Percentiles rank a stretch among this genome's conserved stretches.
These are phyloP conservation scores for Beta lomatogona DNA, from an alignment of 179 eudicot genomes.

Conservation along the genomic window DNA sequence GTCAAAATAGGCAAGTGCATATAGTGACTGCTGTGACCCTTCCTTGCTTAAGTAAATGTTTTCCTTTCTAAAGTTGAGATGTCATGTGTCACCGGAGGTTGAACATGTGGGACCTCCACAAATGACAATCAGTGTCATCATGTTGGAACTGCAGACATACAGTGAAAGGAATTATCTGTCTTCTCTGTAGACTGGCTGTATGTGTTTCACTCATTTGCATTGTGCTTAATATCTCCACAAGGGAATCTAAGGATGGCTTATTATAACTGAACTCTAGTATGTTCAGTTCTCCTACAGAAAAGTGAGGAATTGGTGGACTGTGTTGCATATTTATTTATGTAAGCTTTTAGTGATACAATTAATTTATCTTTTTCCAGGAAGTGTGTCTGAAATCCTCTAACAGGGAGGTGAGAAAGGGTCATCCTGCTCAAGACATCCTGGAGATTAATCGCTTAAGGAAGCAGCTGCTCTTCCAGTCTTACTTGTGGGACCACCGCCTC, in stretches of 20 bases:
- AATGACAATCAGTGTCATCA: neutral
- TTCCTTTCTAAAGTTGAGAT: too few species aligned
- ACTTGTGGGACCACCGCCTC: slow-evolving; percentile 90
- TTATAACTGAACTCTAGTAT: neutral
- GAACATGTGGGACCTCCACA: too few species aligned
- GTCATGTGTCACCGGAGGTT: too few species aligned
- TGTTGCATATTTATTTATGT: neutral
- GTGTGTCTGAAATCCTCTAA: slow-evolving; percentile 48
- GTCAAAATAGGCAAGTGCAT: neutral
- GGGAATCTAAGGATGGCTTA: neutral
- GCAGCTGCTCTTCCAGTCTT: slow-evolving; percentile 80
- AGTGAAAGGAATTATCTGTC: neutral
- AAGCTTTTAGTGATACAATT: neutral
- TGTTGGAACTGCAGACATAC: neutral
- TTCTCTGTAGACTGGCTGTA: neutral
- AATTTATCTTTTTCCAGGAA: slow-evolving; percentile 48
- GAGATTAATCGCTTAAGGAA: slow-evolving; percentile 83
- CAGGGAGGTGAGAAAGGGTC: slow-evolving; percentile 53
- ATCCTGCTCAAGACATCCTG: slow-evolving; percentile 69
- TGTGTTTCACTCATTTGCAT: neutral
- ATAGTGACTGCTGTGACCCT: too few species aligned
- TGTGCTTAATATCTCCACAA: neutral
- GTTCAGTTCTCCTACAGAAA: neutral
- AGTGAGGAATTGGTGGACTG: neutral
- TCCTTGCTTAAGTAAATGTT: too few species aligned